Evolutionary conservation across 1,139 yeast genomes (phyloP).

Genomic region (Taphrina confusa): DNA sequence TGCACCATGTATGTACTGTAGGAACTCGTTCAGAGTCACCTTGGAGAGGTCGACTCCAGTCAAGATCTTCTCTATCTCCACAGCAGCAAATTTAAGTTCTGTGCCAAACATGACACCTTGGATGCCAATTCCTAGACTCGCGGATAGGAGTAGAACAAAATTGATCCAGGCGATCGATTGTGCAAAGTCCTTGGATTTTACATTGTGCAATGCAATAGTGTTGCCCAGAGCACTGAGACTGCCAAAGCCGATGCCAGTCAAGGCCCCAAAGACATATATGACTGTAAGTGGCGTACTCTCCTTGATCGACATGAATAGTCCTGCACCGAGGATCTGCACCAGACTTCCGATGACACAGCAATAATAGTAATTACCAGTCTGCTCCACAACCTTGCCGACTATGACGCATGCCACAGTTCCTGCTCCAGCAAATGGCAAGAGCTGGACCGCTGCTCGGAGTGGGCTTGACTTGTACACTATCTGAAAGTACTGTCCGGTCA

Average conservation of each 20-base stretch:
- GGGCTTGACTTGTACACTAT: constrained; percentile 11
- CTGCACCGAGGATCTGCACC: constrained; percentile 14
- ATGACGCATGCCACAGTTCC: constrained; percentile 13
- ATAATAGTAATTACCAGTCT: constrained; percentile 5
- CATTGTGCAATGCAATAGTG: constrained; percentile 2
- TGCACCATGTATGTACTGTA: not conserved
- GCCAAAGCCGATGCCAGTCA: constrained; percentile 1
- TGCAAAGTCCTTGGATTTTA: not conserved
- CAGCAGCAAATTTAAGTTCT: not conserved
- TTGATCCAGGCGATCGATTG: not conserved
- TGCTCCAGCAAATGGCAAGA: constrained; percentile 1
- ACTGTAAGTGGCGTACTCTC: not conserved
- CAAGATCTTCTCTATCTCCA: not conserved
- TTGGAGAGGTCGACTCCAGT: not conserved
- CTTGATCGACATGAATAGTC: constrained; percentile 3
- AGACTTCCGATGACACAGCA: constrained; percentile 6
- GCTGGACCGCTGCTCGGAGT: constrained; percentile 13
- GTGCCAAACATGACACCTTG: not conserved
- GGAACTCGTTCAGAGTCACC: not conserved
- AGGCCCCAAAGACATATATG: not conserved
- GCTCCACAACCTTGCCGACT: constrained; percentile 11
- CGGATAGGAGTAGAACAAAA: not conserved
- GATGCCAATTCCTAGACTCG: not conserved
- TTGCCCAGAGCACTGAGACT: constrained; percentile 2
- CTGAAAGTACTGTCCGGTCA: constrained; percentile 8